phyloP scores from a whole-genome alignment of 208 protist genomes.

The Wallacemonas sp. region DNA sequence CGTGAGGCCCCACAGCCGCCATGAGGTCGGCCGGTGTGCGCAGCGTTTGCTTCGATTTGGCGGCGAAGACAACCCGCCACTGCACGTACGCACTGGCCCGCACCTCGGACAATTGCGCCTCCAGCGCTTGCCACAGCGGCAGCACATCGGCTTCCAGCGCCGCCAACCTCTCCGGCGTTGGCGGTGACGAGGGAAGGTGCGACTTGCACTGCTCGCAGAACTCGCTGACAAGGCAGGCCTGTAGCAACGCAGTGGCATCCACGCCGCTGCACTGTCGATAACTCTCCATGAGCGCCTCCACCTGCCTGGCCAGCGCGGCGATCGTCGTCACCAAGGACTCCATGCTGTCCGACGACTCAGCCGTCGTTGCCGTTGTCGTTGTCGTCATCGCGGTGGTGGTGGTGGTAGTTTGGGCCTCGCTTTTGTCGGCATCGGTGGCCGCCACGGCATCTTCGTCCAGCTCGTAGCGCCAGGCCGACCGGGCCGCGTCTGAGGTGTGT shows the following conservation, averaged over 20 bases:
- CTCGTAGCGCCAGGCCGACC: constrained; percentile 43
- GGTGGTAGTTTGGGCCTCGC: too few species aligned
- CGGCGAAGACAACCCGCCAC: constrained; percentile 74
- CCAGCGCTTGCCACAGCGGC: constrained; percentile 14
- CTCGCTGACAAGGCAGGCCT: constrained; percentile 14
- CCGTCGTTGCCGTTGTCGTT: background rate
- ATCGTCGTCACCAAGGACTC: background rate
- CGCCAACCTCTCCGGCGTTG: background rate
- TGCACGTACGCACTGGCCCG: constrained; percentile 26
- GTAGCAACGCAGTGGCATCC: constrained; percentile 14
- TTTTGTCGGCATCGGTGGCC: too few species aligned
- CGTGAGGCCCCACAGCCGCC: constrained; percentile 45
- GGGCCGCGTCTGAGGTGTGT: constrained; percentile 12
- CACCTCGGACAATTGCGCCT: constrained; percentile 21
- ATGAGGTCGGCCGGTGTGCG: constrained; percentile 60
- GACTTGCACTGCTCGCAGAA: constrained; percentile 17
- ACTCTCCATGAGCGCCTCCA: background rate
- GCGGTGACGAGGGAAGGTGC: background rate
- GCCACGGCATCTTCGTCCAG: constrained; percentile 54
- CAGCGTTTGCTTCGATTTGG: constrained; percentile 41
- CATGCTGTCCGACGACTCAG: background rate
- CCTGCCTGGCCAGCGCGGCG: background rate
- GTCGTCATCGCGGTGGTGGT: background rate
- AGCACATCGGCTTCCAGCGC: background rate
- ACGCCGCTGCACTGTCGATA: constrained; percentile 10